These are phyloP conservation scores for Emericellopsis cladophorae DNA, from an alignment of 2,329 filamentous ascomycete species.

Conservation along the genomic window DNA sequence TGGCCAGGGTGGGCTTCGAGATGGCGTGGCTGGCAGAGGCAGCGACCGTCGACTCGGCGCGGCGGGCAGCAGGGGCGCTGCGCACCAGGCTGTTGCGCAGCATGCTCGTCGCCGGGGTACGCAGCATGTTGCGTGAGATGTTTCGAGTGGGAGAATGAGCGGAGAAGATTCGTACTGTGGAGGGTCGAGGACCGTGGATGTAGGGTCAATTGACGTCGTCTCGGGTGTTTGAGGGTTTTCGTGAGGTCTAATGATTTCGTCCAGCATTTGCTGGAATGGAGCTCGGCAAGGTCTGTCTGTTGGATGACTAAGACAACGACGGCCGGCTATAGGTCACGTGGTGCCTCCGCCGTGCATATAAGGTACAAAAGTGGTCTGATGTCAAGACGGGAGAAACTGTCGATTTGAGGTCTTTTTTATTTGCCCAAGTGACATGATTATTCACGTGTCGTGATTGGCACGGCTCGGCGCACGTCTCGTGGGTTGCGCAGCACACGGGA, in stretches of 20 bases:
- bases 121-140: slow-evolving; percentile 22
- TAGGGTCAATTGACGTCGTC: neutral
- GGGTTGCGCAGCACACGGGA: no score
- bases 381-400: neutral
- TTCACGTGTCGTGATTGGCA: no score
- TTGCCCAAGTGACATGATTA: no score
- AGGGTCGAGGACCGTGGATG: neutral
- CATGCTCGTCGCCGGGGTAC: slow-evolving; percentile 37
- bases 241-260: slow-evolving; percentile 3
- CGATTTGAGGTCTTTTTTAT: no score
- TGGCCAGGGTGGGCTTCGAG: slow-evolving; percentile 91
- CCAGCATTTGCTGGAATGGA: neutral
- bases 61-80: slow-evolving; percentile 32
- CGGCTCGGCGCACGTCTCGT: no score
- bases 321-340: slow-evolving; percentile 2
- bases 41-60: slow-evolving; percentile 39
- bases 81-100: slow-evolving; percentile 35
- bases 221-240: slow-evolving; percentile 2
- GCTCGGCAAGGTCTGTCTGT: slow-evolving; percentile 1
- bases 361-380: slow-evolving; percentile 3
- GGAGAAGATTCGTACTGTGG: neutral
- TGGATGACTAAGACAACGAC: slow-evolving; percentile 3
- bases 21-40: slow-evolving; percentile 57
- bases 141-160: neutral
- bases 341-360: neutral